Conservation (phyloP, 2,329 filamentous ascomycete species). For the Penicillium occitanis region DNA sequence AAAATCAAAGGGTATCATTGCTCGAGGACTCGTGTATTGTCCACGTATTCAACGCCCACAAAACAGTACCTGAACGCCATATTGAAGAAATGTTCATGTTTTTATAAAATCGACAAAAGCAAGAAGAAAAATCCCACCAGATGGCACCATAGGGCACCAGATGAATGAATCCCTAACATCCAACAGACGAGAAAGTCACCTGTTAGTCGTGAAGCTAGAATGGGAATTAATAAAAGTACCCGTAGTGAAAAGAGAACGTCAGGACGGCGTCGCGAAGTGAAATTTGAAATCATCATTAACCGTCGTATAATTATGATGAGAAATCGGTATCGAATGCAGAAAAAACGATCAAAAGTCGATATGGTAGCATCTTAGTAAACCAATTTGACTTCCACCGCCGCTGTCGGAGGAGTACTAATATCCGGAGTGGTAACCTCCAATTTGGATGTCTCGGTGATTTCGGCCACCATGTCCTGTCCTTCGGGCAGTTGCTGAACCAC, state of each 20-base stretch:
- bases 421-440: slow-evolving; percentile 33
- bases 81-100: slow-evolving; percentile 13
- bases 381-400: slow-evolving; percentile 53
- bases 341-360: slow-evolving; percentile 35
- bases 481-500: slow-evolving; percentile 80
- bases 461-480: slow-evolving; percentile 81
- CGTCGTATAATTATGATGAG: not conserved
- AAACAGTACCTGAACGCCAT: slow-evolving; percentile 16
- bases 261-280: slow-evolving; percentile 3
- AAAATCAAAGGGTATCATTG: slow-evolving; percentile 41
- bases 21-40: slow-evolving; percentile 44
- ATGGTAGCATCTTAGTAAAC: slow-evolving; percentile 45
- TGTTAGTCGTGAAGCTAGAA: not conserved
- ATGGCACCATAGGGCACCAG: not conserved
- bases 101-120: not conserved
- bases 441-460: slow-evolving; percentile 62
- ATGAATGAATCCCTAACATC: not conserved
- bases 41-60: slow-evolving; percentile 37
- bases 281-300: slow-evolving; percentile 4
- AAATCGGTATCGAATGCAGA: slow-evolving; percentile 23
- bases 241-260: not conserved
- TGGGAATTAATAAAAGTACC: not conserved
- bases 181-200: not conserved
- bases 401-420: slow-evolving; percentile 22
- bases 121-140: not conserved